Base-by-base conservation (phyloP, 169 alveolate genomes). In the Plasmodium blacklocki region DNA sequence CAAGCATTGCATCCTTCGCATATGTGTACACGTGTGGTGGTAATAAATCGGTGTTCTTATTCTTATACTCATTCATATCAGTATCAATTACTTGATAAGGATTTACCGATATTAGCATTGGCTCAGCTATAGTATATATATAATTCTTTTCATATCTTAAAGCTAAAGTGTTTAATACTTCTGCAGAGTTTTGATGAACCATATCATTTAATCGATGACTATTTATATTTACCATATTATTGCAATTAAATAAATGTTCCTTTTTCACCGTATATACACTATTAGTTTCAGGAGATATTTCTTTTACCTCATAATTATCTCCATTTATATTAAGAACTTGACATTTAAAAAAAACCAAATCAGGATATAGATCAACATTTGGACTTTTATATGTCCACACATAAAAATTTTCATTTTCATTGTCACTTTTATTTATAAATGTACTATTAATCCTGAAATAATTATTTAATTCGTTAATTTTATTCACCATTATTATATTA, bases 11-110 rank as follows among this genome's bases (percentile, higher is more conserved):
- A 67, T 96, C 94, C 78, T 95, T 97, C 19, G 97, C 97, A 60
- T 94, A 94, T 14, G 97, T 96, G 71, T 93, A 95, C 21, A 96
- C 93, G 87, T 95, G 97, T 23, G 97, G 97, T 29, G 96, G 97
- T 23, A 95, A 88, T 50, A 95, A 95, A 43, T 86, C 76, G 26
- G 63, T 23, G 18, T 72, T 72, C 70, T 8, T 71, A 5, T 14
- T 64, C 49, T 49, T 86, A 54, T 72, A 86, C n/a, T 86, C 92
- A 59, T 70, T 43, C 19, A 72, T 86, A 62, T 70, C 63, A 15
- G 62, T 75, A 50, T 72, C 92, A 45, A 86, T 72, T 45, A 72
- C 29, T 72, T 86, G 86, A 58, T 86, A 86, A 2, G 92, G 92
- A 19, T 86, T 86, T 59, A 86, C 73, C 52, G 92, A 70, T 60